Base-by-base conservation (phyloP, 2,329 filamentous ascomycete species). In the Hypoxylon sp. region DNA sequence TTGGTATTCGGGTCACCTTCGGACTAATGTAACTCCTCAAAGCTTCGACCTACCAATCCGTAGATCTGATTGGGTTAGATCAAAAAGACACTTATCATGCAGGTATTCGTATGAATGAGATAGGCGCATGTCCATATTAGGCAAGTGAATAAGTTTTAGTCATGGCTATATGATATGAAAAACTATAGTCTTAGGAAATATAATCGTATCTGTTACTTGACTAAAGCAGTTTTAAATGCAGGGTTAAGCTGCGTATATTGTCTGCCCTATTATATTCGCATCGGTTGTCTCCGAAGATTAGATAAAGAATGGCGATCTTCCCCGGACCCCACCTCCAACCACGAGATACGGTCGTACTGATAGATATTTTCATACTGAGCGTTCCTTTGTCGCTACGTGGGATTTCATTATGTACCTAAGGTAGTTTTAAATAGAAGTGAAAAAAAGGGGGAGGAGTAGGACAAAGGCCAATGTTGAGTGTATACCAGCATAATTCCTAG, bases 301-400 rank as follows among this genome's bases (percentile, higher is more conserved):
- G 62, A 65, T 55, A 65, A 54, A n/a, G 47, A 47, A 31, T 53
- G 52, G 26, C 50, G 57, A 66, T 66, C 50, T 66, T 66, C 63
- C 50, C 63, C 55, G 19, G 63, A 66, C 63, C 63, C 63, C 63
- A 55, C 62, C 17, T 60, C 31, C 8, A 59, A 39, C 13, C 48
- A 50, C 14, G 33, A 55, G 24, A 44, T n/a, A 52, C 37, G 55
- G 46, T n/a, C 14, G 19, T n/a, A 48, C 19, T 35, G 33, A 29
- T 35, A 48, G 17, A 48, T 37, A 53, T 4, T 11, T 26, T 11
- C 5, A 14, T n/a, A 9, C 13, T 29, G 8, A 19, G 24, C 42
- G 24, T 19, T 33, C 14, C 19, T 17, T 17, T 44, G 35, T 51
- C 35, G 44, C 55, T 35, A 60, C 57, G 57, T 52, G 57, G 57